Percentiles rank a stretch among this genome's conserved stretches.
phyloP scores from a whole-genome alignment of 2,329 filamentous ascomycete genomes.

The Stachybotrys chartarum region DNA sequence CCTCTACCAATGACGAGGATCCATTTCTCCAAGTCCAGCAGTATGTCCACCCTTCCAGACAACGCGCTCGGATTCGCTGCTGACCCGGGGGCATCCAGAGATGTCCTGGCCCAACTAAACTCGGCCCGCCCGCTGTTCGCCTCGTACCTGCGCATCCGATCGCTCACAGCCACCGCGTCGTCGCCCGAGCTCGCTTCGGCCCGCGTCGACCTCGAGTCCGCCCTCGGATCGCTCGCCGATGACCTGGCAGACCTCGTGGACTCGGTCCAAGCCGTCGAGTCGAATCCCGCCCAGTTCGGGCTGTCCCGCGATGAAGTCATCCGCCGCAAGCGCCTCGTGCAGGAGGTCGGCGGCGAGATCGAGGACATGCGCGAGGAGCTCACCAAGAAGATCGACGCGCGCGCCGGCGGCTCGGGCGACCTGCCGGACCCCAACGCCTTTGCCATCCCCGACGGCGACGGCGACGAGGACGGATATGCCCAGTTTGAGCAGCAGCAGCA shows the following conservation, averaged over 20 bases:
- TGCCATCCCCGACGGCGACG: slow-evolving; percentile 42
- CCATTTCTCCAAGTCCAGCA: slow-evolving; percentile 68
- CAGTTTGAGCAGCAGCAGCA: slow-evolving; percentile 90
- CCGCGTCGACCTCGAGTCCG: slow-evolving; percentile 57
- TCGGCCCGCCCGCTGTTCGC: slow-evolving; percentile 81
- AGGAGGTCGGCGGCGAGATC: slow-evolving; percentile 83
- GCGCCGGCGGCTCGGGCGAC: slow-evolving; percentile 29
- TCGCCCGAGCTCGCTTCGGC: slow-evolving; percentile 83
- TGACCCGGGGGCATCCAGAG: slow-evolving; percentile 42
- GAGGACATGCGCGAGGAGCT: slow-evolving; percentile 85
- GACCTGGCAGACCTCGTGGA: slow-evolving; percentile 86
- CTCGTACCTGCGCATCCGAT: slow-evolving; percentile 93
- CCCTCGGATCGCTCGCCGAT: slow-evolving; percentile 64
- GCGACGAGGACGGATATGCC: slow-evolving; percentile 51
- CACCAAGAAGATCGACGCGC: slow-evolving; percentile 43
- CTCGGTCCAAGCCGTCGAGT: slow-evolving; percentile 80
- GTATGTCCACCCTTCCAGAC: slow-evolving; percentile 30
- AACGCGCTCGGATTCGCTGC: slow-evolving; percentile 6
- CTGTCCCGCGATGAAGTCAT: slow-evolving; percentile 76
- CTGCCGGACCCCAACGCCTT: slow-evolving; percentile 48
- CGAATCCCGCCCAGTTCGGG: slow-evolving; percentile 80
- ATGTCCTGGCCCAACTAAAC: slow-evolving; percentile 78
- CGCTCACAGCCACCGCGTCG: slow-evolving; percentile 61
- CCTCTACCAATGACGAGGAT: slow-evolving; percentile 59
- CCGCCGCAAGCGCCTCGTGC: slow-evolving; percentile 72